phyloP scores from a whole-genome alignment of 495 filamentous ascomycete species.

The Xylaria longipes region DNA sequence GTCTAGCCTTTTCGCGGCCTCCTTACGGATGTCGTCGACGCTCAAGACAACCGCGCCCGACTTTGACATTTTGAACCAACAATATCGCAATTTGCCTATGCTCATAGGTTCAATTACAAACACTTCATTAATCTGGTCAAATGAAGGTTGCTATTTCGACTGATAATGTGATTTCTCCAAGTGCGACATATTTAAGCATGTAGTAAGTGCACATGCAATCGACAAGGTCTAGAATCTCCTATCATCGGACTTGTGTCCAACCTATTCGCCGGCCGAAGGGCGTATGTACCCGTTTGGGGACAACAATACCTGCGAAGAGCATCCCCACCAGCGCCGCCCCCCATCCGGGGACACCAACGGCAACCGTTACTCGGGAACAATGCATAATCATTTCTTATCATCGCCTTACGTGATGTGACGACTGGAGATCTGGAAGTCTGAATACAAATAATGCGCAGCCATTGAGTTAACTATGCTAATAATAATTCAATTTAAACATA shows the following conservation, averaged over 20 bases:
- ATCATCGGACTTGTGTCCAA: background rate
- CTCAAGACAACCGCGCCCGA: constrained; percentile 28
- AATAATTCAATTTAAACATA: too few species aligned
- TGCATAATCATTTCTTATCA: too few species aligned
- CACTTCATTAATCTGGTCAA: background rate
- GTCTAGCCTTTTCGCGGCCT: constrained; percentile 38
- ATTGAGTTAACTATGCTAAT: too few species aligned
- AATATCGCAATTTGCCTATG: background rate
- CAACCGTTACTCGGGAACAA: too few species aligned
- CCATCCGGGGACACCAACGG: too few species aligned
- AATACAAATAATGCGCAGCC: too few species aligned
- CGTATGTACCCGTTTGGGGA: background rate
- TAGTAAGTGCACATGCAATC: background rate
- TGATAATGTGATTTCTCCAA: background rate
- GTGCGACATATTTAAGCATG: background rate
- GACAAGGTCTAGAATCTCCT: background rate
- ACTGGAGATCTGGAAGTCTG: too few species aligned
- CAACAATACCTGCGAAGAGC: background rate
- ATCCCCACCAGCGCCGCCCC: too few species aligned
- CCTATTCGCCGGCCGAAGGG: background rate
- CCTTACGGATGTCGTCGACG: constrained; percentile 39
- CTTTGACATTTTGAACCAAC: background rate
- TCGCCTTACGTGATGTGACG: too few species aligned
- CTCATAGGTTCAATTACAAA: background rate
- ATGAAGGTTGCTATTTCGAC: background rate